Evolutionary conservation across 495 filamentous ascomycete species (phyloP).

Genomic region (Aspergillus funiculosus): DNA sequence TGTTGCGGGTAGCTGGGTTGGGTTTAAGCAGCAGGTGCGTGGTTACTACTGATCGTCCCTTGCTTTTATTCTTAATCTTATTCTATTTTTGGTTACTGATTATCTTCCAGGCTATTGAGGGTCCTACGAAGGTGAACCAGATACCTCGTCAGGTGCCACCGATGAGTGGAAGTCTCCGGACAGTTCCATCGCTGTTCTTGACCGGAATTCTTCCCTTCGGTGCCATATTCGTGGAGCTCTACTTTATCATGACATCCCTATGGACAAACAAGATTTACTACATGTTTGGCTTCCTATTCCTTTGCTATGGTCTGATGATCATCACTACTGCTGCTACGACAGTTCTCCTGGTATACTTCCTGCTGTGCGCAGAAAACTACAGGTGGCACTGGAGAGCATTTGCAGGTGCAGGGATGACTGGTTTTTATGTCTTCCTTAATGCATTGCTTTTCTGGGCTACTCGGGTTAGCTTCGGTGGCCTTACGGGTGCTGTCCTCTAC

Average conservation of each 20-base stretch:
- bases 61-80: no score
- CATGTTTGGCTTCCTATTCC: constrained; percentile 98
- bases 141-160: constrained; percentile 95
- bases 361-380: constrained; percentile 94
- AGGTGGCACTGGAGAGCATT: constrained; percentile 98
- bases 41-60: neutral
- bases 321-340: constrained; percentile 90
- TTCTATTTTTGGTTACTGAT: no score
- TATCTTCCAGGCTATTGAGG: constrained; percentile 47
- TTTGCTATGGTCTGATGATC: constrained; percentile 97
- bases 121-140: constrained; percentile 92
- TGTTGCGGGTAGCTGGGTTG: constrained; percentile 86
- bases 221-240: constrained; percentile 95
- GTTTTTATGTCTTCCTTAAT: constrained; percentile 83
- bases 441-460: constrained; percentile 83
- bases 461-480: constrained; percentile 74
- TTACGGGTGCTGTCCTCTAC: constrained; percentile 84
- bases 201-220: constrained; percentile 91
- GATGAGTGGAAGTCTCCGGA: constrained; percentile 69
- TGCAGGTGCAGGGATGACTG: constrained; percentile 77
- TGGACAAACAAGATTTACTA: constrained; percentile 99
- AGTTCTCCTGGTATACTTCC: constrained; percentile 85
- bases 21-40: constrained; percentile 61
- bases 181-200: constrained; percentile 78
- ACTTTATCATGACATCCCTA: constrained; percentile 96